These are phyloP conservation scores for Primulina huaijiensis DNA, from an alignment of 257 asterid species.

Conservation along the genomic window DNA sequence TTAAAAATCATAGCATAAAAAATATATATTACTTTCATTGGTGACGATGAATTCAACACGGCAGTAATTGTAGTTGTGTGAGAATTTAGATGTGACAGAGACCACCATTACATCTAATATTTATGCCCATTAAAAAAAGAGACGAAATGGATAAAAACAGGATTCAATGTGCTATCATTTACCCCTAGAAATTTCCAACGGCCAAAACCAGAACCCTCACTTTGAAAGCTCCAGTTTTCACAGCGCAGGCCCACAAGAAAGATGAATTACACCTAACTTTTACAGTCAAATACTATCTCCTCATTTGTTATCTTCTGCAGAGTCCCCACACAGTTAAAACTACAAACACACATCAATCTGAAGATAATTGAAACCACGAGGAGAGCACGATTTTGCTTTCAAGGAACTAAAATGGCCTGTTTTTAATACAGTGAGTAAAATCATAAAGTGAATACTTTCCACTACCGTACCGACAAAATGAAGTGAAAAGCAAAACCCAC, in stretches of 20 bases:
- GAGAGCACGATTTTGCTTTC: not conserved
- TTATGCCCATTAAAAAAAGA: conserved; percentile 33
- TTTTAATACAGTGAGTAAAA: not conserved
- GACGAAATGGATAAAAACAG: conserved; percentile 37
- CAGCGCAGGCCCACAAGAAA: conserved; percentile 47
- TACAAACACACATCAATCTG: not conserved
- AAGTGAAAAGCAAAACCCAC: conserved; percentile 15
- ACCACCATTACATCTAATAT: conserved; percentile 33
- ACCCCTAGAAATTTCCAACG: conserved; percentile 38
- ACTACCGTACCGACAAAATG: conserved; percentile 8
- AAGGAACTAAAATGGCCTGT: not conserved
- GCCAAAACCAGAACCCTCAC: conserved; percentile 38
- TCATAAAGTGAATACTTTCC: conserved; percentile 8
- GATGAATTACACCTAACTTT: conserved; percentile 29
- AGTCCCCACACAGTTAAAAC: conserved; percentile 20
- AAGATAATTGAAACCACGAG: not conserved
- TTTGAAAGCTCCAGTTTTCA: conserved; percentile 44
- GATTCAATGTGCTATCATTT: conserved; percentile 41
- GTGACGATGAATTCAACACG: conserved; percentile 38
- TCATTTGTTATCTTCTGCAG: conserved; percentile 16
- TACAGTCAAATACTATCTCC: conserved; percentile 26
- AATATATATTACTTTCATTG: conserved; percentile 24
- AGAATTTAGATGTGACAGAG: conserved; percentile 36
- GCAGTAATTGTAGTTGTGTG: conserved; percentile 33
- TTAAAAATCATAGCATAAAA: conserved; percentile 17